phyloP scores from a whole-genome alignment of 306 rosid species.

The Glycine tomentella region DNA sequence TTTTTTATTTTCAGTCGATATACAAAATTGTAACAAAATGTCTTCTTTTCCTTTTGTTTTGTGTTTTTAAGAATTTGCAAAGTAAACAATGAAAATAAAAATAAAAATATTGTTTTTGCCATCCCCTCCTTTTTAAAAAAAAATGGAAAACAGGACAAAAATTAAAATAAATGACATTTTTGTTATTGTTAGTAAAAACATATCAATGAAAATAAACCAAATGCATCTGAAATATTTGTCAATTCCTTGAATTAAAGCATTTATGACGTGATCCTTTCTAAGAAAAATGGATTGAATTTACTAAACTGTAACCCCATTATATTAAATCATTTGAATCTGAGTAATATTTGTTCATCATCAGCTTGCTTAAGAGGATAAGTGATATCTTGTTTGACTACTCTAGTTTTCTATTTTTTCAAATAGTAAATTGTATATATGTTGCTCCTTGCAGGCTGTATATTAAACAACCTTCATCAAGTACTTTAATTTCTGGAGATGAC shows the following conservation, averaged over 20 bases:
- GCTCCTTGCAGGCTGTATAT: constrained; percentile 72
- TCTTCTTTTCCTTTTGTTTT: background rate
- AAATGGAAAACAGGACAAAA: background rate
- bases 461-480: constrained; percentile 73
- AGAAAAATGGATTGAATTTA: constrained; percentile 12
- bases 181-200: background rate
- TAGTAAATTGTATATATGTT: constrained; percentile 29
- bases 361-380: constrained; percentile 8
- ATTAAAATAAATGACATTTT: background rate
- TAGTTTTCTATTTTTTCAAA: background rate
- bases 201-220: background rate
- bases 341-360: constrained; percentile 12
- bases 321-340: constrained; percentile 2
- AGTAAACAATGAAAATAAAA: background rate
- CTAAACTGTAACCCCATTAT: background rate
- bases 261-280: background rate
- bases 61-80: background rate
- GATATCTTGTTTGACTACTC: background rate
- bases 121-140: background rate
- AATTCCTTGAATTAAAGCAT: background rate
- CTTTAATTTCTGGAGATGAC: constrained; percentile 63
- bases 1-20: background rate
- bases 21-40: background rate
- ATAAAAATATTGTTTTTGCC: background rate
- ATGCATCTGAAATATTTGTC: background rate